Conservation (phyloP, 2,329 filamentous ascomycete species). For the Penicillium sumatraense region DNA sequence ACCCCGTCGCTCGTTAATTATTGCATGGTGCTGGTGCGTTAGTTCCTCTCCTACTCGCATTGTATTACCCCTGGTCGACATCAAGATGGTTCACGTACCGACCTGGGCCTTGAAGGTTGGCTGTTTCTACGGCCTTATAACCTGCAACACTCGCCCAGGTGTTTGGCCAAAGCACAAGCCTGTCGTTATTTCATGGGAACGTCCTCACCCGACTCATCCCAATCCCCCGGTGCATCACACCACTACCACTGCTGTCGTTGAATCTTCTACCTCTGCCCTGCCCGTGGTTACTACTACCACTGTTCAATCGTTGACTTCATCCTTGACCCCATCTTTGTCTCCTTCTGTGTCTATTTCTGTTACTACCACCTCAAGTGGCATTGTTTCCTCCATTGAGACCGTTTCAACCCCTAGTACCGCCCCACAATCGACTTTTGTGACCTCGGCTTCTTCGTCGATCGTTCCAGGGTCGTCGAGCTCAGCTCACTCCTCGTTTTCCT, state of each 20-base stretch:
- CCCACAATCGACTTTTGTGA: background rate
- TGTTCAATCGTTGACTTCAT: background rate
- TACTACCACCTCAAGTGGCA: background rate
- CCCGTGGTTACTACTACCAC: background rate
- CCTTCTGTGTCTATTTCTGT: background rate
- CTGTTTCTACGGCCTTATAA: slow-evolving; percentile 39
- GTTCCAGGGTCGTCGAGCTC: slow-evolving; percentile 4
- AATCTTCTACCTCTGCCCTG: background rate
- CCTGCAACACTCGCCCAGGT: slow-evolving; percentile 34
- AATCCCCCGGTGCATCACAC: slow-evolving; percentile 1
- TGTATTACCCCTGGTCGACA: slow-evolving; percentile 17
- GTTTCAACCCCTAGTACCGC: background rate
- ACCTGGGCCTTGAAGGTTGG: slow-evolving; percentile 27
- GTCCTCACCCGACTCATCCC: slow-evolving; percentile 9
- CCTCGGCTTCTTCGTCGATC: background rate
- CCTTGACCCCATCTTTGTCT: background rate
- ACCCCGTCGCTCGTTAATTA: slow-evolving; percentile 13
- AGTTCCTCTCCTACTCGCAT: slow-evolving; percentile 4
- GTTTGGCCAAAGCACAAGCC: slow-evolving; percentile 31
- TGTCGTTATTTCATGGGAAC: slow-evolving; percentile 27
- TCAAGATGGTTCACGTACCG: slow-evolving; percentile 28
- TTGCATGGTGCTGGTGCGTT: slow-evolving; percentile 17
- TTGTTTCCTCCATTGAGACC: slow-evolving; percentile 2
- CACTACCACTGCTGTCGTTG: slow-evolving; percentile 5
- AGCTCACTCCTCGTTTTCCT: background rate